Conservation (phyloP, 2,329 filamentous ascomycete species). For the Juglanconis oblonga region DNA sequence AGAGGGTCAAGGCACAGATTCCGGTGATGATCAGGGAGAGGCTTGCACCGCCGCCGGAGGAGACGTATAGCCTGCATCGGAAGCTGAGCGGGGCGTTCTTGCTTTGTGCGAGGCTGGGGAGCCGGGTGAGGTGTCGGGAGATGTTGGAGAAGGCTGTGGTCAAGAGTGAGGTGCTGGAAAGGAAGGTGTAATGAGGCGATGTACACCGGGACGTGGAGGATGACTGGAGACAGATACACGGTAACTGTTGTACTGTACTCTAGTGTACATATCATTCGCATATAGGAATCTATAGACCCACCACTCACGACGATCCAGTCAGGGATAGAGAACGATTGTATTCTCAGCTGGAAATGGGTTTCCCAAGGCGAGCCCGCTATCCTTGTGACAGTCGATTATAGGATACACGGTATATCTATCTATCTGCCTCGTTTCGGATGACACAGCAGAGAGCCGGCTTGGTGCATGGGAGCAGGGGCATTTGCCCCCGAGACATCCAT, state of each 20-base stretch:
- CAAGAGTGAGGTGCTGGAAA: constrained; percentile 28
- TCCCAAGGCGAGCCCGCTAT: no score
- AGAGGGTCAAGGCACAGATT: constrained; percentile 82
- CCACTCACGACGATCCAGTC: neutral
- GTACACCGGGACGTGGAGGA: no score
- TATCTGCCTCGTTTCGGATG: no score
- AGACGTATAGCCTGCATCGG: constrained; percentile 93
- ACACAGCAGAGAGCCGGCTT: no score
- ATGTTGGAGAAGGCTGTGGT: constrained; percentile 65
- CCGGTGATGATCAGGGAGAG: constrained; percentile 91
- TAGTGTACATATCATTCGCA: neutral
- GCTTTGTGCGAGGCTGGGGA: constrained; percentile 82
- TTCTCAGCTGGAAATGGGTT: neutral
- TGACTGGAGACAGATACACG: neutral
- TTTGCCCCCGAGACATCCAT: no score
- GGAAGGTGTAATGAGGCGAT: neutral
- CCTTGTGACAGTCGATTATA: no score
- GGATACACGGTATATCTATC: no score
- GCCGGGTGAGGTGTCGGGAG: constrained; percentile 74
- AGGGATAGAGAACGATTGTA: neutral
- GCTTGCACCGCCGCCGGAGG: constrained; percentile 87
- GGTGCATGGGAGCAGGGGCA: no score
- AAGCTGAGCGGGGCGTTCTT: constrained; percentile 95
- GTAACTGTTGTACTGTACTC: neutral
- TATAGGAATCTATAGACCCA: neutral